Base-by-base conservation (phyloP, 306 rosid genomes). In the Cyclanthera cordifolia region DNA sequence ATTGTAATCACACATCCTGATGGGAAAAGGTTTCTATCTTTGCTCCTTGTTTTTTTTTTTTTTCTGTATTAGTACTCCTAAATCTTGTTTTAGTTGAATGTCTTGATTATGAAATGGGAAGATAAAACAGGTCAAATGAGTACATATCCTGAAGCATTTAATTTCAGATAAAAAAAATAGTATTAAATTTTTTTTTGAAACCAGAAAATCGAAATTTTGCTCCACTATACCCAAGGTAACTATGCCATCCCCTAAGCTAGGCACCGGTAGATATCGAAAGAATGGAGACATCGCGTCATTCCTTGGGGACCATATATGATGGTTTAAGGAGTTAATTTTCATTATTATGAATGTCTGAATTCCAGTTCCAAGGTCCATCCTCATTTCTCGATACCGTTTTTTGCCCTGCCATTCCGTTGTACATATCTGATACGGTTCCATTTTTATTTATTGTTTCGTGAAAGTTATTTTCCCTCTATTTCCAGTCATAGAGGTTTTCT, bases 401-500 rank as follows among this genome's bases (percentile, higher is more conserved):
- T 8, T 59, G 67, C 12, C 12, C 43, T 37, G 43, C 2, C 11
- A 37, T 37, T 11, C 43, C 11, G 2, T 7, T 37, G 43, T 37
- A 37, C 43, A 37, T 37, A 6, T 37, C 43, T 1, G 43, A 37
- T 37, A 6, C 43, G 12, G 43, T 45, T 45, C 3, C 49, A 30
- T 27, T 19, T 19, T 58, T 30, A 30, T 8, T 57, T 17, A 49
- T 32, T 28, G 45, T 43, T 48, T 41, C 43, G 75, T 55, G 56
- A 47, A 54, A 28, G 52, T 61, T 46, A 53, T 79, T 72, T 82
- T 68, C 70, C 72, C 69, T 21, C 21, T 73, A 72, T 75, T 76
- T 68, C 67, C 88, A 93, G 96, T 70, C 98, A 93, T 74, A 84
- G 81, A 80, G 95, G 98, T 16, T 89, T 93, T 80, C 79, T 93